phyloP scores from a whole-genome alignment of 192 early-diverging fungal species.

The Rhizophagus sp. region DNA sequence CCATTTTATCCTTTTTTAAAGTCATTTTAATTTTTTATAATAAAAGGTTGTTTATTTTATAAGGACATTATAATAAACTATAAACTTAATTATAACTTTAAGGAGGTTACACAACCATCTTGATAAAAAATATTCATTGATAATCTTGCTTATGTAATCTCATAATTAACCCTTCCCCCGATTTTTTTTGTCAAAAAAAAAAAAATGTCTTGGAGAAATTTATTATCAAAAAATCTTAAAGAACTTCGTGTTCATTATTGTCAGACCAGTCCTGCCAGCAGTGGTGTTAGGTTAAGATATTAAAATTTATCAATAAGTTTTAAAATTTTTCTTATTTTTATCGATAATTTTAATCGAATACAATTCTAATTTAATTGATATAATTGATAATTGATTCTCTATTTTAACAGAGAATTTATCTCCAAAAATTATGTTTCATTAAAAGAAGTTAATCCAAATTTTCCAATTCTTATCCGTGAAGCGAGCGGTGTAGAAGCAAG shows the following conservation, averaged over 20 bases:
- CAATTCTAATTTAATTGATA: too few relatives aligned
- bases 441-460: slow-evolving; percentile 81
- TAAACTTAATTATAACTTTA: too few relatives aligned
- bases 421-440: slow-evolving; percentile 76
- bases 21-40: background rate
- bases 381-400: background rate
- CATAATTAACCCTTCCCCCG: too few relatives aligned
- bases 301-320: background rate
- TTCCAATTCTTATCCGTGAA: slow-evolving; percentile 92
- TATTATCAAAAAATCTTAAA: slow-evolving; percentile 68
- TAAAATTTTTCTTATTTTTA: too few relatives aligned
- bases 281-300: slow-evolving; percentile 69
- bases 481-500: slow-evolving; percentile 80
- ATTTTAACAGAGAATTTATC: slow-evolving; percentile 75
- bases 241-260: slow-evolving; percentile 91
- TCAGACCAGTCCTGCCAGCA: slow-evolving; percentile 75
- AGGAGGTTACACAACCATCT: too few relatives aligned
- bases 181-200: slow-evolving; percentile 17
- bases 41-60: too few relatives aligned
- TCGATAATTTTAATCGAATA: background rate
- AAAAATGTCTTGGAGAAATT: slow-evolving; percentile 34
- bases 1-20: background rate
- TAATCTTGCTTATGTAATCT: too few relatives aligned
- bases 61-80: too few relatives aligned
- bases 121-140: too few relatives aligned